Base-by-base conservation (phyloP, 768 basidiomycete species). In the Naganishia friedmannii region DNA sequence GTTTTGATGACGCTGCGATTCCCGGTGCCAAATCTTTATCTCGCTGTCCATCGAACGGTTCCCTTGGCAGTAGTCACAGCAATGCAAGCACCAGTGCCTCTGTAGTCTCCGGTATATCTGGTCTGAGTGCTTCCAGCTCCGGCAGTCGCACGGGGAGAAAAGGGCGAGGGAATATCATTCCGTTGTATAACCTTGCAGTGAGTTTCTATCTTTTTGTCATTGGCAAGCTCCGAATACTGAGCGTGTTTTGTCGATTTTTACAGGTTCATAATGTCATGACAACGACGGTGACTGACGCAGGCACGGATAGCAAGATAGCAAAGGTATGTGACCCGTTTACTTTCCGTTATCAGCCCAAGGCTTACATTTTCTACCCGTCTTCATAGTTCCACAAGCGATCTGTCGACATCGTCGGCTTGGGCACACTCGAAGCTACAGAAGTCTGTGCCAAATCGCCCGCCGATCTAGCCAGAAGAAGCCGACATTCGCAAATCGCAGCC, bases 211-310 rank as follows among this genome's bases (percentile, higher is more conserved):
- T 63, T 29, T 29, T 1, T 3, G 26, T 10, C 39, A 45, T 8
- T 17, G 37, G 23, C 13, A 26, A 2, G 19, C 8, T 42, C 15
- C 12, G 12, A 63, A 32, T 55, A 17, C 39, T 26, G n/a, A 58
- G 5, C 39, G 6, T n/a, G n/a, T 51, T 51, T 23, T 23, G 1
- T 3, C 48, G n/a, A 7, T 8, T 8, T 15, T 5, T 13, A 28
- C 60, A 63, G 60, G 77, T 80, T 12, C 79, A 80, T 39, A 79
- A 77, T 65, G 79, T 80, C 37, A 77, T 80, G 76, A 78, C 78
- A 19, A 79, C 79, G 15, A 74, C 73, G 4, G 77, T 80, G 31
- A 79, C 77, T n/a, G 78, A 80, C 57, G 79, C 78, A 3, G 77
- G 77, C 8, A 80, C 79, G 10, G 79, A 80, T 67, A 76, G 70